A percentile compares a stretch with the other conserved stretches of the same genome.
These are phyloP conservation scores for Aquilaria yunnanensis DNA, from an alignment of 345 rosid species.

Conservation along the genomic window DNA sequence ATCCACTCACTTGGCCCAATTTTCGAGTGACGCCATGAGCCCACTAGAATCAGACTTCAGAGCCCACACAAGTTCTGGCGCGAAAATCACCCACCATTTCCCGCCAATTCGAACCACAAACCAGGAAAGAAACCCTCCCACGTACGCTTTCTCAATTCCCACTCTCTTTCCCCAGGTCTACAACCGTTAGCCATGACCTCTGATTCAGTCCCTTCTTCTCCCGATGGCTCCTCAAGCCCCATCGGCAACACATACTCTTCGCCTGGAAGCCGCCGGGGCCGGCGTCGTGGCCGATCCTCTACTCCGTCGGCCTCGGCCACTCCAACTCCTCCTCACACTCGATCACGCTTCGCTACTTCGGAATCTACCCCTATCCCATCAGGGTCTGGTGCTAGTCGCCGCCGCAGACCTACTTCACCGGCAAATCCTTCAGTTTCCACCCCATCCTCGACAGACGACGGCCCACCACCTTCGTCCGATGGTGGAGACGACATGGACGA, in stretches of 20 bases:
- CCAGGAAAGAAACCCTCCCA: not conserved
- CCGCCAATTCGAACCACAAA: constrained; percentile 14
- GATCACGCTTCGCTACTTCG: constrained; percentile 29
- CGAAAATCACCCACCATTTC: constrained; percentile 25
- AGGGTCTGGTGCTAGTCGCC: constrained; percentile 26
- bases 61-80: constrained; percentile 43
- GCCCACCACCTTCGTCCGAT: constrained; percentile 44
- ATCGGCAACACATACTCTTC: constrained; percentile 58
- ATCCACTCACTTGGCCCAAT: no score
- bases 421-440: constrained; percentile 22
- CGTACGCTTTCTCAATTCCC: not conserved
- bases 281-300: constrained; percentile 19
- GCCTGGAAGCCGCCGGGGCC: constrained; percentile 26
- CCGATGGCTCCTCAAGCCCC: constrained; percentile 66
- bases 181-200: constrained; percentile 51
- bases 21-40: no score
- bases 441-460: constrained; percentile 51
- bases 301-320: constrained; percentile 28
- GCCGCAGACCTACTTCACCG: constrained; percentile 22
- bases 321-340: constrained; percentile 29
- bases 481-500: constrained; percentile 64
- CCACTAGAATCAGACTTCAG: no score
- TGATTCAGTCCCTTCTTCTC: constrained; percentile 69
- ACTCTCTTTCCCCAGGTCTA: constrained; percentile 4
- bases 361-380: constrained; percentile 49